Evolutionary conservation across 2,329 filamentous ascomycete genomes (phyloP), one percentile per base, ranked within the genome.

Genomic region (Beauveria brongniartii): DNA sequence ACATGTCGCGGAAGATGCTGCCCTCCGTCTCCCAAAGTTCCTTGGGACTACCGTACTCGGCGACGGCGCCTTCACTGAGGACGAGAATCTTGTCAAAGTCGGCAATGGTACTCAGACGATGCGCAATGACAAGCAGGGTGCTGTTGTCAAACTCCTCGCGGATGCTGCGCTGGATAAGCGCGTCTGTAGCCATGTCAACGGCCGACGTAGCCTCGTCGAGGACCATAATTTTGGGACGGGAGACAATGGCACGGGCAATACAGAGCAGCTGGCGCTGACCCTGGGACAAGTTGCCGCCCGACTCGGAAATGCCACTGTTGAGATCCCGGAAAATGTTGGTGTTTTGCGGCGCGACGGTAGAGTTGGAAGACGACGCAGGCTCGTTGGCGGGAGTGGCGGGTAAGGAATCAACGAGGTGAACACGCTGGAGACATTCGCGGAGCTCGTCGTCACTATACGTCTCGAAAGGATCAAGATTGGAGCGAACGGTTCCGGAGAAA

Each of bases 121-220:
- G 89, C 1, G 89, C 89, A 69, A 92, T 91, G 20, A 91, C 88
- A 20, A 92, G 73, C 30, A 91, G 75, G 1, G 88, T 91, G 46
- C 82, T 82, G 63, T 83, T 83, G 0, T 79, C 83, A 64, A 91
- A 91, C 69, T 90, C 87, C 67, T 88, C 84, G 24, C 88, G 80
- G 66, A 92, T 91, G 55, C 80, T 85, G 6, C 85, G 81, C 74
- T 92, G 89, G 67, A 92, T 92, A 28, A 90, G 79, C 1, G 80
- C 76, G 69, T 92, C 89, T 0, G 89, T 92, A 46, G 81, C 78
- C 86, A 91, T 90, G 71, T 92, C 89, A 2, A 92, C 88, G 0
- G 89, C 88, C 3, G 83, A 87, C 0, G 90, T 93, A 0, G 90
- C 89, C 74, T 92, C 89, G 69, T 93, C 89, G 1, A 92, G 80